phyloP scores from a whole-genome alignment of 2,329 filamentous ascomycete species.

The Pseudofabraea citricarpa region DNA sequence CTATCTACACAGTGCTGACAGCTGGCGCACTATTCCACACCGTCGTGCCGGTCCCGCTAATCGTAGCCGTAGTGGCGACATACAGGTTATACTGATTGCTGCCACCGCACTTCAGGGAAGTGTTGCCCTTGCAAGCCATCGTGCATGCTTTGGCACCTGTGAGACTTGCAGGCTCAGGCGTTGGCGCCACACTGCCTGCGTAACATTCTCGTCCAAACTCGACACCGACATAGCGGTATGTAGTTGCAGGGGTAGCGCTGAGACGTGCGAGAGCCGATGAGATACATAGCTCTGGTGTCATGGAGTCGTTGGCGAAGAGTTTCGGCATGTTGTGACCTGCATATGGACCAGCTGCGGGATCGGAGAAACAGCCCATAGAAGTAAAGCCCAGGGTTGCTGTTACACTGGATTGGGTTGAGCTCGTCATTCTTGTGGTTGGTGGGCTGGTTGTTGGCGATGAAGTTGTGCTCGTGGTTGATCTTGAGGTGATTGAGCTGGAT shows the following conservation, averaged over 20 bases:
- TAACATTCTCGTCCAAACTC: conserved; percentile 33
- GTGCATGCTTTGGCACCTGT: conserved; percentile 27
- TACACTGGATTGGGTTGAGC: conserved; percentile 6
- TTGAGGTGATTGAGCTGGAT: conserved; percentile 2
- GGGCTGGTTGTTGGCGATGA: not conserved
- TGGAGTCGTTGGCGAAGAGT: conserved; percentile 27
- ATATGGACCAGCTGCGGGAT: conserved; percentile 15
- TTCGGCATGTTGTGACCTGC: conserved; percentile 26
- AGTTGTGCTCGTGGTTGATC: conserved; percentile 12
- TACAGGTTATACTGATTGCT: conserved; percentile 31
- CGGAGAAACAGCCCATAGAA: conserved; percentile 27
- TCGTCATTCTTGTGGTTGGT: not conserved
- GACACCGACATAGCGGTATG: conserved; percentile 24
- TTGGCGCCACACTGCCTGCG: conserved; percentile 19
- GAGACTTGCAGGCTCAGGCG: conserved; percentile 20
- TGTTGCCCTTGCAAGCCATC: conserved; percentile 23
- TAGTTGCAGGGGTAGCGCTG: conserved; percentile 22
- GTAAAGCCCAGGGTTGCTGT: conserved; percentile 23
- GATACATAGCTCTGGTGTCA: conserved; percentile 31
- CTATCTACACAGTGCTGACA: not conserved
- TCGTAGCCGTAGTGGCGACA: conserved; percentile 12
- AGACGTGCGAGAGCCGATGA: conserved; percentile 25
- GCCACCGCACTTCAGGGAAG: conserved; percentile 26
- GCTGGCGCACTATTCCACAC: not conserved
- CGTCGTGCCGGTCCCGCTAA: not conserved